Evolutionary conservation across 164 flowering plant species (phyloP), one percentile per base, ranked within the genome.

Genomic region (Aristolochia californica): DNA sequence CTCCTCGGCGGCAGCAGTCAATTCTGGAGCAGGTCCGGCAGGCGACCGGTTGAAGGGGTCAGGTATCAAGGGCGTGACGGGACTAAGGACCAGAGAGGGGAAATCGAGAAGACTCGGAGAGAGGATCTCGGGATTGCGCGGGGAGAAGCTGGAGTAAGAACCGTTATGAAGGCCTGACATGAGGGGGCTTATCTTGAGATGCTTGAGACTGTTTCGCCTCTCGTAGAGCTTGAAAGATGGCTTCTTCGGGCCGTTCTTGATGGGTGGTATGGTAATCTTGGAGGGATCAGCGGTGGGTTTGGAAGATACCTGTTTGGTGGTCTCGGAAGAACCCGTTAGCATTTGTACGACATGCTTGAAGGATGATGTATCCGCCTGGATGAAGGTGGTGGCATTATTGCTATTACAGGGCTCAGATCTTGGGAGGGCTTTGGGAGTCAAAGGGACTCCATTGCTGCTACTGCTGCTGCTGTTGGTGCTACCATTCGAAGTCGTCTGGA

Each of bases 341-440:
- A 84, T 84, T 67, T 89, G 98, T 49, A 88, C 98, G 1, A 91
- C 98, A 53, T 88, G 96, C 66, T 91, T 91, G 88, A 91, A 91
- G 54, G 79, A 76, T 43, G 81, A 57, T 20, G 95, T 74, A 72
- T 88, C 88, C 1, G 96, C 96, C 66, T 88, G 94, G 45, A 91
- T 85, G 68, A 88, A 91, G 48, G 98, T 91, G 43, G 98, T 88
- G 51, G 96, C 20, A 86, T 83, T 38, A 26, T 57, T 48, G 60
- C 20, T 21, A 57, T 74, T 86, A 5, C 27, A 26, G 27, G 82
- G 55, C 48, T 82, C 87, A 62, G 96, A 82, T 83, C 95, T 84
- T 60, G 83, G 64, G 53, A 77, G 74, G 65, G 74, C 26, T 75
- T 77, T 43, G 84, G 84, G 25, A 83, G 74, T 24, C 4, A 45